Percentiles rank a stretch among this genome's conserved stretches.
Conservation (phyloP, 2,329 filamentous ascomycete species). For the Epichloe scottii region DNA sequence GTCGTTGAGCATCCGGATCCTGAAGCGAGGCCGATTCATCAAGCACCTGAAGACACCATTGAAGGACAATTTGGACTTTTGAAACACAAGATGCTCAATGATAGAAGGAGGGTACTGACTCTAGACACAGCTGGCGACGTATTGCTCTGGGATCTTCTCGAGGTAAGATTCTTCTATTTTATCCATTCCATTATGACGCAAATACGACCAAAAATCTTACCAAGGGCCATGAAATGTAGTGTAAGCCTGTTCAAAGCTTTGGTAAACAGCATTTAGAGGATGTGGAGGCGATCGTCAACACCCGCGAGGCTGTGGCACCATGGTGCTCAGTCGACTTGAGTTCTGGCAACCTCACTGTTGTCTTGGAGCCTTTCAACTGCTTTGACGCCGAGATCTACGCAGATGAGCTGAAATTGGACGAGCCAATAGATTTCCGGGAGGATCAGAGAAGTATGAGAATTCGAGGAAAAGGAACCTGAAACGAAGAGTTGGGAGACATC, state of each 20-base stretch:
- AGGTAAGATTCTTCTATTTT: constrained; percentile 36
- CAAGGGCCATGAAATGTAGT: constrained; percentile 36
- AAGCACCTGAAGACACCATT: constrained; percentile 66
- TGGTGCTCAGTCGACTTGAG: constrained; percentile 95
- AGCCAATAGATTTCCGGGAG: constrained; percentile 71
- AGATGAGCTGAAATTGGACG: constrained; percentile 67
- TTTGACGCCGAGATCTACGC: constrained; percentile 97
- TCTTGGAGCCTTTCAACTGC: constrained; percentile 86
- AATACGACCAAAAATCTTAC: background rate
- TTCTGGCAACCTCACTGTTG: constrained; percentile 81
- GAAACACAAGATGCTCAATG: constrained; percentile 85
- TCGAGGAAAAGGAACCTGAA: background rate
- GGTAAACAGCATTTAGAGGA: constrained; percentile 91
- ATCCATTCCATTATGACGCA: background rate
- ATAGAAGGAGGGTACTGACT: constrained; percentile 78
- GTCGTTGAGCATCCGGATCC: constrained; percentile 16
- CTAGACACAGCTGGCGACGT: constrained; percentile 93
- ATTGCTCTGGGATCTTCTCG: constrained; percentile 83
- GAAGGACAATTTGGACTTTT: constrained; percentile 92
- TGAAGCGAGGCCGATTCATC: constrained; percentile 47
- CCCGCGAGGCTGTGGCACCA: constrained; percentile 75
- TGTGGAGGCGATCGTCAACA: constrained; percentile 77
- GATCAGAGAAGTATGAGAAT: constrained; percentile 68
- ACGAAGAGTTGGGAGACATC: background rate
- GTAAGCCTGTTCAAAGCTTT: constrained; percentile 78